Percentiles rank a stretch among this genome's conserved stretches.
phyloP scores from a whole-genome alignment of 1,139 yeast genomes.

The Saccharomyces hybrid region DNA sequence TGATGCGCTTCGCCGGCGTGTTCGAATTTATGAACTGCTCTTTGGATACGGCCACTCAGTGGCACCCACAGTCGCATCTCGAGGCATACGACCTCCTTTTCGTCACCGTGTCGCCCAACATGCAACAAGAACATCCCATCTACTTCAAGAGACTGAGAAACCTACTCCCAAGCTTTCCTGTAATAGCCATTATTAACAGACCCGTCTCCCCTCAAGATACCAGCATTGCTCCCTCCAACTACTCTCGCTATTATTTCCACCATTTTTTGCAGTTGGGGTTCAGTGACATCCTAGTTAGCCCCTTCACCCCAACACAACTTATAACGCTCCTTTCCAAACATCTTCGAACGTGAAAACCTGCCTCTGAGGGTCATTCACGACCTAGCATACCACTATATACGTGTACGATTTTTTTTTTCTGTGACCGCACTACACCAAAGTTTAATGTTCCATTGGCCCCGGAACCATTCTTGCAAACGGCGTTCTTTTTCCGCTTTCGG shows the following conservation, averaged over 20 bases:
- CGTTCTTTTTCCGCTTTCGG: too few species aligned
- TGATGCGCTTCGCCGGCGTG: neutral
- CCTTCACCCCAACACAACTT: neutral
- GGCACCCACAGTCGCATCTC: neutral
- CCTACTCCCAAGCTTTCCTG: neutral
- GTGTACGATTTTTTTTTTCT: neutral
- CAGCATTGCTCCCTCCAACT: neutral
- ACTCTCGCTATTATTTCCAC: neutral
- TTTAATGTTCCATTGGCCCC: neutral
- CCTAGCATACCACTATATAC: neutral
- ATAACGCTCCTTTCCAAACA: neutral
- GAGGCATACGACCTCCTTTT: neutral
- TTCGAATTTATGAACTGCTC: neutral
- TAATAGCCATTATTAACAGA: neutral
- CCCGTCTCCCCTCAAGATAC: neutral
- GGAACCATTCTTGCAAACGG: neutral
- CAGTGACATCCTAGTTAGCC: neutral
- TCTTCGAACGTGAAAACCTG: neutral
- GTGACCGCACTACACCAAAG: neutral
- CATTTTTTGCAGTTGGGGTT: neutral
- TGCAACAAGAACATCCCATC: neutral
- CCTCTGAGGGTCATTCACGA: neutral
- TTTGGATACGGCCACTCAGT: neutral
- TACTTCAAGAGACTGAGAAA: neutral
- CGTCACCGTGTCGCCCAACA: neutral